Conservation (phyloP, 495 filamentous ascomycete genomes). For the Aspergillus taichungensis region DNA sequence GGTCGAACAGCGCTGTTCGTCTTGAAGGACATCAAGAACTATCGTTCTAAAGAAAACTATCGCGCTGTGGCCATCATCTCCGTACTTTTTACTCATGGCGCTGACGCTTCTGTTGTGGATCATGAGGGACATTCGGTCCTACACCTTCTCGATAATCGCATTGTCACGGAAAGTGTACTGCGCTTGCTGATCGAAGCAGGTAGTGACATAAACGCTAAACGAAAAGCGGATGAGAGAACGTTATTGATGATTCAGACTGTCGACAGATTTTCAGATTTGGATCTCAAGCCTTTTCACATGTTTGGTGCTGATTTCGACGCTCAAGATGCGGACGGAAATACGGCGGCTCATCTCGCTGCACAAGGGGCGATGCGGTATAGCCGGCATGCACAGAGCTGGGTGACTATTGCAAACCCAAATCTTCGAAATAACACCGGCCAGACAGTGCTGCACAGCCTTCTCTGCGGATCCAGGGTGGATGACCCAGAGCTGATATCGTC, state of each 20-base stretch:
- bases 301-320: not conserved
- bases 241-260: not conserved
- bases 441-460: not conserved
- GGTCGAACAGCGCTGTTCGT: constrained; percentile 5
- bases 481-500: not conserved
- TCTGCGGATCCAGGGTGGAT: not conserved
- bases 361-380: not conserved
- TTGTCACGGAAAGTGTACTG: not conserved
- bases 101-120: not conserved
- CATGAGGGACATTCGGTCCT: not conserved
- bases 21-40: not conserved
- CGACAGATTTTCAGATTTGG: not conserved
- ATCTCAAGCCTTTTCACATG: not conserved
- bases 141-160: too few relatives aligned
- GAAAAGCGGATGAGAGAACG: not conserved
- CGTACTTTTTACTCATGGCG: not conserved
- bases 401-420: not conserved
- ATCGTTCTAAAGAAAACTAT: not conserved
- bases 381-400: too few relatives aligned
- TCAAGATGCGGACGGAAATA: not conserved
- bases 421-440: not conserved
- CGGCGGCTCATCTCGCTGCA: not conserved
- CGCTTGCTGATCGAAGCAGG: not conserved
- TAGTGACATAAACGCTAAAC: constrained; percentile 1
- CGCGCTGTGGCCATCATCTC: not conserved